phyloP scores from a whole-genome alignment of 305 asterid genomes.

The Rubia tinctorum region DNA sequence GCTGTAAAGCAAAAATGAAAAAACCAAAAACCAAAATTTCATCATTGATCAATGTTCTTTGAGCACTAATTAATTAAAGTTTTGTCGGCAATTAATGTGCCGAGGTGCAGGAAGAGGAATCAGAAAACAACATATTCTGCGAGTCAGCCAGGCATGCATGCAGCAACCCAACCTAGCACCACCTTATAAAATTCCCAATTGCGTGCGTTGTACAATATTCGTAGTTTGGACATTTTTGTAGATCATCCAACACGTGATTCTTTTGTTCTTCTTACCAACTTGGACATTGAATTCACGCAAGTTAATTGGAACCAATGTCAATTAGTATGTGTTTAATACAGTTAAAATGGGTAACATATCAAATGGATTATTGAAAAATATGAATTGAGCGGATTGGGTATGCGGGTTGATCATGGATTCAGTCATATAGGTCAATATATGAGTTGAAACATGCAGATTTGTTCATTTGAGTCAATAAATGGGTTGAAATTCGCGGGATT shows the following conservation, averaged over 20 bases:
- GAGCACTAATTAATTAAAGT: not conserved
- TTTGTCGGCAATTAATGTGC: not conserved
- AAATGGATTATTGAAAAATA: too few relatives aligned
- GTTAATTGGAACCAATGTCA: too few relatives aligned
- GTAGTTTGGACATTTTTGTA: not conserved
- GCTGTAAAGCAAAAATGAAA: too few relatives aligned
- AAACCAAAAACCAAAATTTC: too few relatives aligned
- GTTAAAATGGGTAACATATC: too few relatives aligned
- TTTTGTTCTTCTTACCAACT: not conserved
- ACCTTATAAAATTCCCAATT: not conserved
- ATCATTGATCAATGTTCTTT: not conserved
- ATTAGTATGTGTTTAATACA: too few relatives aligned
- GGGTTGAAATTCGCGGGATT: too few relatives aligned
- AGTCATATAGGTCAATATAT: too few relatives aligned
- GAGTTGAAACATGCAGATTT: too few relatives aligned
- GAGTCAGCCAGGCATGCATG: constrained; percentile 15
- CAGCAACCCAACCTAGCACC: constrained; percentile 1
- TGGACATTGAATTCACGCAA: not conserved
- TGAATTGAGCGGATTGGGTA: too few relatives aligned
- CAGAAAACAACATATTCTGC: not conserved
- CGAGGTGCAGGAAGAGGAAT: not conserved
- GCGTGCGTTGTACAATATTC: not conserved
- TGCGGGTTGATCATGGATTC: too few relatives aligned
- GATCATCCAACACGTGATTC: not conserved
- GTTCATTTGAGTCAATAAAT: too few relatives aligned